A percentile compares a stretch with the other conserved stretches of the same genome.
These are phyloP conservation scores for Hemileccinum hortonii DNA, from an alignment of 1,284 basidiomycete species.

Conservation along the genomic window DNA sequence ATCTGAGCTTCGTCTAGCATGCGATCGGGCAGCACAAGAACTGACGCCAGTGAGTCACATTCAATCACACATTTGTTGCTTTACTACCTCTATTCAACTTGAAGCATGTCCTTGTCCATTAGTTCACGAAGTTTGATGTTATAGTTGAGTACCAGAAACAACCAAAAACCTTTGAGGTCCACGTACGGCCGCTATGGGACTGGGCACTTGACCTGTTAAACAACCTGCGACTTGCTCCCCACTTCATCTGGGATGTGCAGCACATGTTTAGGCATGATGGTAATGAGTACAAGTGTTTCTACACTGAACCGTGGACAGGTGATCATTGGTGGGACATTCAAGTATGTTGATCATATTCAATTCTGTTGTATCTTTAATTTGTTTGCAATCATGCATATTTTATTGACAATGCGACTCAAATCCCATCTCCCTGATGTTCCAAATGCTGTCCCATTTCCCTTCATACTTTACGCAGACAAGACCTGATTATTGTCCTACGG, in stretches of 20 bases:
- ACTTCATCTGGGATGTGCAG: background rate
- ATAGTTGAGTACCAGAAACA: no score
- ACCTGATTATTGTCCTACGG: background rate
- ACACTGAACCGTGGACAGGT: background rate
- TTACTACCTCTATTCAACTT: no score
- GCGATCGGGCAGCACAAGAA: background rate
- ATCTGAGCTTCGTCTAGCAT: background rate
- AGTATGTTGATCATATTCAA: background rate
- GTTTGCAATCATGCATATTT: no score
- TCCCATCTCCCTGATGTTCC: background rate
- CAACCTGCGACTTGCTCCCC: conserved; percentile 15
- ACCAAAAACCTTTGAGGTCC: no score
- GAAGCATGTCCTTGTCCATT: no score
- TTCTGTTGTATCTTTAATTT: background rate
- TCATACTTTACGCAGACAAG: background rate
- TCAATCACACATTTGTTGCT: background rate
- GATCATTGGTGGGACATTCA: background rate
- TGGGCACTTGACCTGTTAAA: conserved; percentile 25
- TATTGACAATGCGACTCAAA: background rate
- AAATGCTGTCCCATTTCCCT: background rate
- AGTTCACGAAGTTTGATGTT: no score
- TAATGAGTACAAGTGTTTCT: background rate
- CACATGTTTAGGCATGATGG: background rate
- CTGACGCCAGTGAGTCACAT: background rate
- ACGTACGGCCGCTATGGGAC: conserved; percentile 22